Evolutionary conservation across 371 early-diverging fungal genomes (phyloP).

Genomic region (Lichtheimia hyalospora): DNA sequence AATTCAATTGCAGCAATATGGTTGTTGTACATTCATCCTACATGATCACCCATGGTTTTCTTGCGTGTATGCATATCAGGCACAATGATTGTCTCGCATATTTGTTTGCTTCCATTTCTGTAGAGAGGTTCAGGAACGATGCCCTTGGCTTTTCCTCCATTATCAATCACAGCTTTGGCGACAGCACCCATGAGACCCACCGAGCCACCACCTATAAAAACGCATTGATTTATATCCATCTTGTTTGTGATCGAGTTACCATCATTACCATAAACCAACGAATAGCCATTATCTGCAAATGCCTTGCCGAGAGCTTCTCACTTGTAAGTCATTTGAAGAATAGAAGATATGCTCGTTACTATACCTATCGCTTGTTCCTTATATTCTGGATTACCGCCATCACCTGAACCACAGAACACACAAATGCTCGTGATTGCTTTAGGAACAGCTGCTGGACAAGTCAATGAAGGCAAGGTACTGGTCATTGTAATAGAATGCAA

Average conservation of each 20-base stretch:
- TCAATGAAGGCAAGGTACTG: constrained; percentile 13
- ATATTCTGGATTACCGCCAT: constrained; percentile 58
- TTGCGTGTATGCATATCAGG: constrained; percentile 88
- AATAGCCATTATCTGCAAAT: constrained; percentile 61
- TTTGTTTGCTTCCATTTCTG: constrained; percentile 39
- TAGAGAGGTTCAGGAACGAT: constrained; percentile 76
- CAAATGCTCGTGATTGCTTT: constrained; percentile 55
- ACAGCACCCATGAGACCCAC: constrained; percentile 81
- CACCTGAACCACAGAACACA: constrained; percentile 75
- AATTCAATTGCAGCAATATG: no score
- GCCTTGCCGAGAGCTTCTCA: constrained; percentile 58
- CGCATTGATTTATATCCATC: not conserved
- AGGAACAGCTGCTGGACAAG: constrained; percentile 1
- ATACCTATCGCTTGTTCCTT: constrained; percentile 55
- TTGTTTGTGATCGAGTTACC: no score
- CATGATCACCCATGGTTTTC: constrained; percentile 68
- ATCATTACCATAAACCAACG: constrained; percentile 82
- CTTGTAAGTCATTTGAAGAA: not conserved
- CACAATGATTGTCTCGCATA: constrained; percentile 68
- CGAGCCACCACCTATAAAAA: constrained; percentile 68
- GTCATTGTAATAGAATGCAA: not conserved
- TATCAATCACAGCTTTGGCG: constrained; percentile 61
- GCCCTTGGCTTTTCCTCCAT: constrained; percentile 59
- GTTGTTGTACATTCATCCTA: constrained; percentile 6
- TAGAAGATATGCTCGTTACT: not conserved